phyloP scores from a whole-genome alignment of 73 alveolate species.

The Stentor roeselii region DNA sequence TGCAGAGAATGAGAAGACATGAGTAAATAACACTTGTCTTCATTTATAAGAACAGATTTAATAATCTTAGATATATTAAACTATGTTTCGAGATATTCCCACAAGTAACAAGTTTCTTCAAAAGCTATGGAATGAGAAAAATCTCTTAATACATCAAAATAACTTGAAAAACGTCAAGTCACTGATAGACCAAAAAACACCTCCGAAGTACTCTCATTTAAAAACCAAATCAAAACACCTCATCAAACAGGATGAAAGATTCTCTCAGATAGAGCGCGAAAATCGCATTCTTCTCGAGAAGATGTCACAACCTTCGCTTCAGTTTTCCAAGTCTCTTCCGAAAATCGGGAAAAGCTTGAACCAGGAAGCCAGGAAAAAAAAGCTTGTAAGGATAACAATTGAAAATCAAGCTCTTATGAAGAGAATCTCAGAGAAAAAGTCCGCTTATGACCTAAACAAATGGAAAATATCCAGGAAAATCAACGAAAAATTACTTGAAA shows the following conservation, averaged over 20 bases:
- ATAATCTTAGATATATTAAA: background rate
- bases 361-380: constrained; percentile 37
- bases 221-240: constrained; percentile 40
- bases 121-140: constrained; percentile 41
- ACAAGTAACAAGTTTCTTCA: constrained; percentile 29
- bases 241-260: constrained; percentile 54
- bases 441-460: constrained; percentile 32
- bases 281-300: constrained; percentile 51
- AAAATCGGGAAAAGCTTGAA: constrained; percentile 31
- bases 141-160: constrained; percentile 18
- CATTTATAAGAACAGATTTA: background rate
- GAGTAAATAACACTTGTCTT: no score
- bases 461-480: constrained; percentile 36
- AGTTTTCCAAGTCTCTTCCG: background rate
- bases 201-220: background rate
- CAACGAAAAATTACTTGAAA: background rate
- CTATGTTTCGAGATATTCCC: constrained; percentile 45
- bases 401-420: constrained; percentile 47
- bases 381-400: constrained; percentile 38
- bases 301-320: constrained; percentile 41
- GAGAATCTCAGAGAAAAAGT: constrained; percentile 30
- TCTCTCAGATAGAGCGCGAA: constrained; percentile 62
- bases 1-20: no score
- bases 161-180: constrained; percentile 31
- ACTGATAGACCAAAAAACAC: constrained; percentile 25